Base-by-base conservation (phyloP, 345 rosid species). In the Gossypium arboreum region DNA sequence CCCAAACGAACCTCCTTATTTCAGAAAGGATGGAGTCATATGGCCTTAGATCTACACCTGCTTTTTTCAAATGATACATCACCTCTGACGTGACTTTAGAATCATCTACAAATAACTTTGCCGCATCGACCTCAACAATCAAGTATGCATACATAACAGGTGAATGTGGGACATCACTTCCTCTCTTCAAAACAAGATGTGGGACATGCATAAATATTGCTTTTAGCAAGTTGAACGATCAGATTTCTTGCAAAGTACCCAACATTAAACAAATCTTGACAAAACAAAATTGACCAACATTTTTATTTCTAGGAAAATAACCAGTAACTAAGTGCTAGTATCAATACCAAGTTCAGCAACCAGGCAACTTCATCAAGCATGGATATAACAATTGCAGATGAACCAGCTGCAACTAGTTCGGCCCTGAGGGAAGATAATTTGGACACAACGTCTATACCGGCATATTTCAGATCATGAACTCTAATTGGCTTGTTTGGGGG, bases 311-410 rank as follows among this genome's bases (percentile, higher is more conserved):
- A 66, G 4, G 54, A 52, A 77, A 61, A 4, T 24, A 43, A 65
- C 57, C 65, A n/a, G 24, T n/a, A 63, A 20, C 52, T 48, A 22
- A 59, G 48, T 48, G 58, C 17, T 12, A 48, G 12, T 61, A 65
- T 12, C 15, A 64, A 73, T 91, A 94, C 98, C 97, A 91, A 77
- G 88, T 94, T 94, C 79, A 94, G 88, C 72, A 91, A 80, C 98
- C 97, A 94, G 59, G 98, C 95, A 77, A 92, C 85, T 83, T 94
- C 98, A 86, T 94, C 97, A 82, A 92, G 98, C 97, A 90, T 90
- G 17, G 97, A 94, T 74, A 92, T 85, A 67, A 90, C 88, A 41
- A 91, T 91, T 73, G 97, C 92, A 72, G 93, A 92, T 76, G 97
- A 81, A 59, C 92, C 94, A 0, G 90, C 88, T 66, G 80, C 94